Base-by-base conservation (phyloP, 371 early-diverging fungal species). In the Blakeslea trispora region DNA sequence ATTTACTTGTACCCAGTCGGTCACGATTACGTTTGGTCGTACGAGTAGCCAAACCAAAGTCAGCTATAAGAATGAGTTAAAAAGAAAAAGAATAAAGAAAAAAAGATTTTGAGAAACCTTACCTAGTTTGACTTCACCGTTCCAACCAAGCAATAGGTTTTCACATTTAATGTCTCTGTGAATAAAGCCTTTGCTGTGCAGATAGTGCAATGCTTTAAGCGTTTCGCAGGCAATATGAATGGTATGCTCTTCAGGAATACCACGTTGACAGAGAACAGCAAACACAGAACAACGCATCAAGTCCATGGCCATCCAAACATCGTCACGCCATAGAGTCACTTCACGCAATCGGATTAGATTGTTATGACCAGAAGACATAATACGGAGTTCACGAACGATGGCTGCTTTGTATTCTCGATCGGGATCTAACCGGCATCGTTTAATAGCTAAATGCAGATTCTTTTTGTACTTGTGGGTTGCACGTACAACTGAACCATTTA, bases 81-180 rank as follows among this genome's bases (percentile, higher is more conserved):
- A 53, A 22, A 39, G 32, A 17, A 8, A 43, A n/a, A 32, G 10
- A 39, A 28, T 94, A 13, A 39, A 18, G 22, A 4, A 49, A 9
- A 49, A 5, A n/a, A n/a, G n/a, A n/a, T n/a, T n/a, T n/a, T n/a
- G n/a, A n/a, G n/a, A n/a, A n/a, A n/a, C 22, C 50, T 94, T 99
- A 52, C 94, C 94, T 55, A 99, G 90, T 73, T 99, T 99, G 43
- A 99, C 82, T 70, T 95, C 92, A 44, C 95, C 97, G 55, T 97
- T 86, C 57, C 86, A 77, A 40, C 95, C 98, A 35, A 99, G 74
- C 45, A 99, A 77, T 51, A 99, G 71, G 66, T 99, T 99, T 69
- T 99, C 99, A 52, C 94, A 94, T 74, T 97, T 96, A 55, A 96
- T 88, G 58, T 93, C 93, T 31, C 99, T 81, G 68, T 99, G 99